phyloP scores from a whole-genome alignment of 1,284 basidiomycete genomes.

The Neotropicomus parvogracilis region DNA sequence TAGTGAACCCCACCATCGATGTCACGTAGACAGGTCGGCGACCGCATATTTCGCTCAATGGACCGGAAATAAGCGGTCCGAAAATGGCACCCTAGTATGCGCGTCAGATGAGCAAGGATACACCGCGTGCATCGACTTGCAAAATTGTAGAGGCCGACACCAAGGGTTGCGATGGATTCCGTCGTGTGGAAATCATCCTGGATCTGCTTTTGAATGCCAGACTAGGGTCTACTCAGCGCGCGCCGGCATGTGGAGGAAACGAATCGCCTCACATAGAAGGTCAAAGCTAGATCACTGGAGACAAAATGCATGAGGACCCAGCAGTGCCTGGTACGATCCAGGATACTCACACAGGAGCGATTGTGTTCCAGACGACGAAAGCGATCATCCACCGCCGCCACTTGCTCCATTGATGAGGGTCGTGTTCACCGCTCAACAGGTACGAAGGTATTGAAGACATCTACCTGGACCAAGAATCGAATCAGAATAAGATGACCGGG shows the following conservation, averaged over 20 bases:
- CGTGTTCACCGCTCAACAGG: slow-evolving; percentile 17
- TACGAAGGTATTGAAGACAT: slow-evolving; percentile 24
- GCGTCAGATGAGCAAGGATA: slow-evolving; percentile 2
- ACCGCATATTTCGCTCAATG: slow-evolving; percentile 29
- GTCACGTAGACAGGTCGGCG: slow-evolving; percentile 25
- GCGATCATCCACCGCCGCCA: slow-evolving; percentile 27
- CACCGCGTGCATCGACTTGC: slow-evolving; percentile 4
- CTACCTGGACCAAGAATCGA: background rate
- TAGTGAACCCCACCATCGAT: slow-evolving; percentile 21
- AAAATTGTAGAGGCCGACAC: slow-evolving; percentile 29
- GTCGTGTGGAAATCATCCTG: slow-evolving; percentile 23
- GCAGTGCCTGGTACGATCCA: background rate
- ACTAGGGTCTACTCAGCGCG: slow-evolving; percentile 17
- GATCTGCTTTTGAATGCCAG: slow-evolving; percentile 28
- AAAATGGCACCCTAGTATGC: slow-evolving; percentile 24
- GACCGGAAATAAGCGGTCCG: slow-evolving; percentile 26
- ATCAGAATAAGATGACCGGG: background rate
- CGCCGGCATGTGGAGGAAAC: background rate
- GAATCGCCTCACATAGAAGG: slow-evolving; percentile 26
- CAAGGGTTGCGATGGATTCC: slow-evolving; percentile 26
- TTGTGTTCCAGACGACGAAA: slow-evolving; percentile 29
- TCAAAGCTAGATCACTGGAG: slow-evolving; percentile 24
- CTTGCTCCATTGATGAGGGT: slow-evolving; percentile 30
- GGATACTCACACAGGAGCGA: slow-evolving; percentile 28
- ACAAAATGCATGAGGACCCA: background rate